Conservation (phyloP, 2,329 filamentous ascomycete species). For the Curvularia verruculosa region DNA sequence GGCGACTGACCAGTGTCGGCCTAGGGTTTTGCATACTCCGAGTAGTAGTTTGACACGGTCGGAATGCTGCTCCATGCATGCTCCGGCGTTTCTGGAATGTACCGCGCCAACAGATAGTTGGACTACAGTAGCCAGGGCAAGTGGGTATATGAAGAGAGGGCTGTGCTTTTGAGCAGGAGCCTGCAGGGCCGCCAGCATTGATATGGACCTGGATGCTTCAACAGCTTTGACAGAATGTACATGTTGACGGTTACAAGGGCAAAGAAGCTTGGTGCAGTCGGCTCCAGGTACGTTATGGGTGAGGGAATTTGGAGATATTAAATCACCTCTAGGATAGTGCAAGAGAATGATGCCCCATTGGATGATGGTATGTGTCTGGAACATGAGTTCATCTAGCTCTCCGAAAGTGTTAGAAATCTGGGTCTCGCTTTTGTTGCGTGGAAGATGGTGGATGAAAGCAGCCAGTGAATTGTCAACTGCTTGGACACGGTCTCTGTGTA, state of each 20-base stretch:
- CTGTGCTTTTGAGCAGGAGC: constrained; percentile 69
- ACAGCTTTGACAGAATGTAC: constrained; percentile 77
- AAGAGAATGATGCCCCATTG: constrained; percentile 33
- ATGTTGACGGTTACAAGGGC: constrained; percentile 22
- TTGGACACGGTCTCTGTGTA: constrained; percentile 52
- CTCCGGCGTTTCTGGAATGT: constrained; percentile 8
- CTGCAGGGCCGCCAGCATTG: constrained; percentile 70
- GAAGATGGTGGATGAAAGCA: constrained; percentile 79
- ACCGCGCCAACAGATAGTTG: constrained; percentile 68
- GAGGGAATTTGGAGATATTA: constrained; percentile 13
- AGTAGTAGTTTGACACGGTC: constrained; percentile 25
- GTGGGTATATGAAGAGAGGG: constrained; percentile 29
- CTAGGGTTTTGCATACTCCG: constrained; percentile 22
- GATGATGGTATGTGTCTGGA: constrained; percentile 80
- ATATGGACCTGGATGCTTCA: constrained; percentile 75
- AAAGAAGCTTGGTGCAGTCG: constrained; percentile 19
- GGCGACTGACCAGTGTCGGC: constrained; percentile 20
- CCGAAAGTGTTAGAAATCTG: constrained; percentile 71
- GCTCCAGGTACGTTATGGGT: constrained; percentile 18
- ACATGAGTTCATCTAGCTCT: constrained; percentile 81
- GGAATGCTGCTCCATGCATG: constrained; percentile 25
- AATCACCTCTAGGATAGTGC: constrained; percentile 25
- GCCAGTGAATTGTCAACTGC: constrained; percentile 63
- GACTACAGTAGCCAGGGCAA: constrained; percentile 29
- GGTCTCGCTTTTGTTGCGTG: constrained; percentile 64